These are phyloP conservation scores for Pichia exigua DNA, from an alignment of 805 yeast genomes.

Conservation along the genomic window DNA sequence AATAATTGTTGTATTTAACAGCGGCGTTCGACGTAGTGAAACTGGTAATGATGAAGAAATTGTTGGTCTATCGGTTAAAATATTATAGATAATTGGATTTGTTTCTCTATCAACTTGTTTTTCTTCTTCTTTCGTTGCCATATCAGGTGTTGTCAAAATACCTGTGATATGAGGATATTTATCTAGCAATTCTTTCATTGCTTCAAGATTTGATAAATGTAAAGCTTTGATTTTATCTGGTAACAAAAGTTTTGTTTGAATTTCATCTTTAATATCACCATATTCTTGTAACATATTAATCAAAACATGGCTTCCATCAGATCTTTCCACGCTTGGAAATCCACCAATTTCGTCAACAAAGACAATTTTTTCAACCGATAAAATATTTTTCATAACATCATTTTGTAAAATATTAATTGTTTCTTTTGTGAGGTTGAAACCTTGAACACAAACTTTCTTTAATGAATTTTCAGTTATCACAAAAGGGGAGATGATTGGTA, in stretches of 20 bases:
- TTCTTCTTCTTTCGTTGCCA: constrained; percentile 49
- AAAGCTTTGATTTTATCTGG: constrained; percentile 36
- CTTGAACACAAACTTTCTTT: constrained; percentile 27
- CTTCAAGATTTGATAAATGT: constrained; percentile 60
- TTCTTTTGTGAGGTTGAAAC: constrained; percentile 34
- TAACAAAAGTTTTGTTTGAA: constrained; percentile 40
- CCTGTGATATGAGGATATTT: constrained; percentile 57
- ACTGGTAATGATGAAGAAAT: constrained; percentile 88
- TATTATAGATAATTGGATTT: constrained; percentile 85
- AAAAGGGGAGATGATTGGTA: constrained; percentile 62
- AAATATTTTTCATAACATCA: constrained; percentile 23
- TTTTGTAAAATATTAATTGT: constrained; percentile 30
- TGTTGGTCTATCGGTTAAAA: constrained; percentile 84
- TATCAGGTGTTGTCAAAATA: constrained; percentile 71
- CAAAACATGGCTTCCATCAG: constrained; percentile 76
- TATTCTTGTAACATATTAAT: constrained; percentile 81
- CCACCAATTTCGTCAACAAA: constrained; percentile 83
- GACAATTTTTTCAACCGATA: constrained; percentile 73
- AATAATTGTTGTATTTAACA: constrained; percentile 67
- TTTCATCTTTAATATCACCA: constrained; percentile 9
- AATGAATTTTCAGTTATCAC: constrained; percentile 30
- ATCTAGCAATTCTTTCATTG: constrained; percentile 52
- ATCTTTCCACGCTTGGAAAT: constrained; percentile 78
- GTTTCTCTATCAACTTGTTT: constrained; percentile 60
- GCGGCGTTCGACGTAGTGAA: constrained; percentile 46